These are phyloP conservation scores for Vitis hybrid DNA, from an alignment of 177 flowering plant genomes.

Conservation along the genomic window DNA sequence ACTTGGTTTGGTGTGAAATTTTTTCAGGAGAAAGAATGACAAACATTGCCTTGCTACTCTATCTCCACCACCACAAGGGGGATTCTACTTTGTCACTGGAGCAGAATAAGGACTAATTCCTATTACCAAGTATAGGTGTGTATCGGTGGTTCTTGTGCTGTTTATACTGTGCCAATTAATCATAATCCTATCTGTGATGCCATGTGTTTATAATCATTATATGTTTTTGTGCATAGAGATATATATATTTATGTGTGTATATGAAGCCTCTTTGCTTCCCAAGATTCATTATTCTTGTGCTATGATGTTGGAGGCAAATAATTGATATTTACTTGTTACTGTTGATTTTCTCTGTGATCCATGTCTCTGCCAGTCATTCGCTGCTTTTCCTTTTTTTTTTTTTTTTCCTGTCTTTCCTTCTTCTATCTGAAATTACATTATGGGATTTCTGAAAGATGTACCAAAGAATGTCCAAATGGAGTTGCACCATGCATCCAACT, in stretches of 20 bases:
- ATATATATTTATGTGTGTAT: constrained; percentile 4
- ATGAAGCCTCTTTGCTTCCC: neutral
- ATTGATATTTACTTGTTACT: no score
- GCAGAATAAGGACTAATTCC: constrained; percentile 1
- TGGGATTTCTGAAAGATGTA: neutral
- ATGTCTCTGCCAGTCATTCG: neutral
- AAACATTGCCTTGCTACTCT: neutral
- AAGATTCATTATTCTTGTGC: neutral
- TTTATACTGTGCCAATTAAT: constrained; percentile 3
- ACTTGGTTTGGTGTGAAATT: constrained; percentile 4
- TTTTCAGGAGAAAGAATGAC: constrained; percentile 35
- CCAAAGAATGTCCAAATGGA: neutral
- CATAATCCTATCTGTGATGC: neutral
- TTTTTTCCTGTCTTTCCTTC: neutral
- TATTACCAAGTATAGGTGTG: constrained; percentile 2
- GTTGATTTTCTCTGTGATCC: no score
- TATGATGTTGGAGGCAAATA: no score
- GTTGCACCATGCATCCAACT: neutral
- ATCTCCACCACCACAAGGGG: constrained; percentile 13
- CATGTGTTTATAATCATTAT: constrained; percentile 1
- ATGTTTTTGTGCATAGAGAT: constrained; percentile 11
- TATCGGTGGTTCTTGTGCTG: constrained; percentile 13
- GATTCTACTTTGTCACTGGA: constrained; percentile 26
- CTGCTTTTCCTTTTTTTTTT: neutral
- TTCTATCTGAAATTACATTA: no score